phyloP scores from a whole-genome alignment of 169 alveolate genomes.

The Theileria orientalis region DNA sequence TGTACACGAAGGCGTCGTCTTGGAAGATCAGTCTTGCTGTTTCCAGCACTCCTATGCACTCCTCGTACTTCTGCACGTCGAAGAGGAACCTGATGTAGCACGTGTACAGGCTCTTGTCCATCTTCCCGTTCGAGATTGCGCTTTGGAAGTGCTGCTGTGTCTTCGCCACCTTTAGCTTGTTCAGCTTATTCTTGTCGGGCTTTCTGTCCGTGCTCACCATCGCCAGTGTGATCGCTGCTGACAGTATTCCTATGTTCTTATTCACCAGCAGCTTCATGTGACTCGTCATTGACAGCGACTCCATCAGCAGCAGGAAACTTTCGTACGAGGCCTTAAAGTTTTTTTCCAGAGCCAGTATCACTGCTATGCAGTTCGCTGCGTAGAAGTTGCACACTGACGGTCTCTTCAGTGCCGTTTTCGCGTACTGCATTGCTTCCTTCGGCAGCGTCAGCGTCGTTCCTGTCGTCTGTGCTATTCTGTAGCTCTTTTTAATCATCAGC shows the following conservation, averaged over 20 bases:
- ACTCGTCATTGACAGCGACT: slow-evolving; percentile 12
- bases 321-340: slow-evolving; percentile 52
- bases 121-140: slow-evolving; percentile 28
- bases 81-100: slow-evolving; percentile 44
- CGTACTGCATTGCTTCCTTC: slow-evolving; percentile 57
- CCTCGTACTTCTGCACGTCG: slow-evolving; percentile 51
- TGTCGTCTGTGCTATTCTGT: background rate
- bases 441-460: slow-evolving; percentile 38
- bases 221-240: slow-evolving; percentile 39
- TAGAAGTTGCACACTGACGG: slow-evolving; percentile 60
- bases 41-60: slow-evolving; percentile 44
- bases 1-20: slow-evolving; percentile 29
- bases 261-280: slow-evolving; percentile 53
- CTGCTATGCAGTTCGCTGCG: slow-evolving; percentile 65
- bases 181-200: slow-evolving; percentile 26
- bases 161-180: slow-evolving; percentile 46
- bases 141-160: slow-evolving; percentile 57
- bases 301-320: slow-evolving; percentile 48
- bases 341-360: slow-evolving; percentile 46
- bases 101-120: slow-evolving; percentile 31
- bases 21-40: slow-evolving; percentile 43
- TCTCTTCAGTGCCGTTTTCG: slow-evolving; percentile 46
- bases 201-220: slow-evolving; percentile 31
- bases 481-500: slow-evolving; percentile 25
- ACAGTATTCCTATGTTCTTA: slow-evolving; percentile 55